Evolutionary conservation across 352 stramenopile species (phyloP).

Genomic region (Sclerospora graminicola): DNA sequence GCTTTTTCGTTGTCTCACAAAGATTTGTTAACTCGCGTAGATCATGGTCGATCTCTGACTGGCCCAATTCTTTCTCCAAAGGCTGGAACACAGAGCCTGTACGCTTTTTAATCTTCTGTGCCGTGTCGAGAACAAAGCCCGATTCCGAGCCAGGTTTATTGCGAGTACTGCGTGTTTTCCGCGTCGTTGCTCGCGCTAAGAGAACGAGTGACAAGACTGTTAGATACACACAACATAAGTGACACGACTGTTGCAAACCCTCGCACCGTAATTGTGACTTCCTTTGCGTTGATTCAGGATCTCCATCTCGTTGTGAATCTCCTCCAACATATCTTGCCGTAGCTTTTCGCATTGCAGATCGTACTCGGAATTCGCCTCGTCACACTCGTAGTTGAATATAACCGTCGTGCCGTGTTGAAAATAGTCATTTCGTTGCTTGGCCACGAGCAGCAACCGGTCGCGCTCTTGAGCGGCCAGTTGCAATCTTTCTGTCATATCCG

Average conservation of each 20-base stretch:
- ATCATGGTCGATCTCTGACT: constrained; percentile 65
- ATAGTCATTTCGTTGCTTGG: constrained; percentile 38
- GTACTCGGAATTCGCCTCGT: constrained; percentile 70
- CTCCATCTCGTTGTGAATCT: constrained; percentile 82
- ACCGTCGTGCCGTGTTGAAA: constrained; percentile 44
- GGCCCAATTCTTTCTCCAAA: constrained; percentile 57
- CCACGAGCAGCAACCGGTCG: constrained; percentile 31
- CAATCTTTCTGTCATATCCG: constrained; percentile 46
- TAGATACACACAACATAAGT: constrained; percentile 6
- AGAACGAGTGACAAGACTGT: not conserved
- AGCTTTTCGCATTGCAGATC: constrained; percentile 67
- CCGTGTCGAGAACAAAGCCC: constrained; percentile 30
- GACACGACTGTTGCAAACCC: not conserved
- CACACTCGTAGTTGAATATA: constrained; percentile 76
- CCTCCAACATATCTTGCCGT: constrained; percentile 75
- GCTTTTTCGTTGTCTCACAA: constrained; percentile 53
- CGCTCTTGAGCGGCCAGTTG: constrained; percentile 33
- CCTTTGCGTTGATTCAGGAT: constrained; percentile 66
- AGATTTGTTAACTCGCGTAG: constrained; percentile 42
- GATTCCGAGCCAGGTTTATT: constrained; percentile 36
- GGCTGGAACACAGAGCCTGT: constrained; percentile 54
- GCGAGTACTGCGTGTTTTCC: constrained; percentile 65
- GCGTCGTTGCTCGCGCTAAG: constrained; percentile 52
- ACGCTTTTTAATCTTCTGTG: constrained; percentile 66
- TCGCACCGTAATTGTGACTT: constrained; percentile 29